Base-by-base conservation (phyloP, 345 rosid genomes). In the Citropsis articulata region DNA sequence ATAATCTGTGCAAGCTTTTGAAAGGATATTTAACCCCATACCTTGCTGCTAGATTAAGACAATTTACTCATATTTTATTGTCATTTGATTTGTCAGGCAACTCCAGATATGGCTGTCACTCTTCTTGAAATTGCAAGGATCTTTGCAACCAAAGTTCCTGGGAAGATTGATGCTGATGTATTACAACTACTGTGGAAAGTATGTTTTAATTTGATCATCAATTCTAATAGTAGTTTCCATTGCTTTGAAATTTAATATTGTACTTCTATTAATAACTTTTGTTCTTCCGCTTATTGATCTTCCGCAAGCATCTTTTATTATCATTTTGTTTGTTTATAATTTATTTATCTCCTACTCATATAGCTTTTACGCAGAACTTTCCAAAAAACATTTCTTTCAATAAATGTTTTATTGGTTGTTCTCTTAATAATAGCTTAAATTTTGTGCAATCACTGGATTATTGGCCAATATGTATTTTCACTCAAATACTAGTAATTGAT, bases 81-180 rank as follows among this genome's bases (percentile, higher is more conserved):
- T 45, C 61, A 53, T 81, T 13, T 82, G 74, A 42, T 88, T 84
- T 81, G 60, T 59, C 85, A 96, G 99, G 98, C 98, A 62, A 92
- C 98, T 48, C 99, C 98, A 65, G 98, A 94, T 86, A 97, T 97
- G 99, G 99, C 98, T 82, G 98, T 97, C 73, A 97, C 98, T 73
- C 92, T 97, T 78, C 98, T 97, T 72, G 98, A 94, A 93, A 93
- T 97, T 84, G 99, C 99, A 62, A 90, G 99, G 86, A 94, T 97
- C 72, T 97, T 97, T 80, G 98, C 99, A 66, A 94, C 99, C 30
- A 97, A 97, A 87, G 99, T 97, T 84, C 99, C 99, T 1, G 99
- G 98, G 80, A 97, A 97, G 88, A 97, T 96, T 24, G 99, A 96
- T 31, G 98, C 99, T 81, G 99, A 96, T 84, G 99, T 96, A 80